Evolutionary conservation across 148 eudicot species (phyloP), one percentile per base, ranked within the genome.

Genomic region (Limonium bicolor): DNA sequence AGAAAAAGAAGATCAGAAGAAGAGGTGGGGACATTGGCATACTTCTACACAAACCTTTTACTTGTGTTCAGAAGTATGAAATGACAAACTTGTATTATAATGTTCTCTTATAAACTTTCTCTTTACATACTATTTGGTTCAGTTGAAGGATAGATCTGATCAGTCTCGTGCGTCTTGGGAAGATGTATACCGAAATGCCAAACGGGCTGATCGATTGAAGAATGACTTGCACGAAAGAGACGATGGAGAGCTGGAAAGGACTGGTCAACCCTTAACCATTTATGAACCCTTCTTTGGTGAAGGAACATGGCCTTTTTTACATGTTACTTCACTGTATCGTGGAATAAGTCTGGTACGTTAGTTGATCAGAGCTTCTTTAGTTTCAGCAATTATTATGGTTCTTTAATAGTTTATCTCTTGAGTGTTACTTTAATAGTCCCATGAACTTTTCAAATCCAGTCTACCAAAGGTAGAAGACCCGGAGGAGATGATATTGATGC

Each of bases 291-390:
- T 63, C 61, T 54, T 59, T 65, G 97, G 97, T 30, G 77, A 75
- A 58, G 97, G 95, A 56, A 58, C 82, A 22, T 90, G 97, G 97
- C 85, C 93, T 20, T 90, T 90, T 66, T 44, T 90, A 81, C 95
- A 90, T 63, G 49, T 5, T 33, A 61, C 61, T 24, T 76, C 97
- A 43, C 84, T 90, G 21, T 90, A 84, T 67, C 80, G 95, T 15
- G 97, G 97, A 36, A 53, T 90, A 41, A 76, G 80, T 53, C 82
- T 90, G 66, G 97, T 90, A 51, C 72, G 85, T 65, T 12, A 22
- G 29, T 41, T 54, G 7, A 6, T 28, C 16, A 26, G 16, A 18
- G 14, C 42, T 16, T 24, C 16, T 18, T 38, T 20, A 4, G 42
- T 38, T 38, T 2, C 7, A 37, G 10, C 11, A 38, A 38, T 38